phyloP scores from a whole-genome alignment of 2,329 filamentous ascomycete species.

The Xylariaceae sp. region DNA sequence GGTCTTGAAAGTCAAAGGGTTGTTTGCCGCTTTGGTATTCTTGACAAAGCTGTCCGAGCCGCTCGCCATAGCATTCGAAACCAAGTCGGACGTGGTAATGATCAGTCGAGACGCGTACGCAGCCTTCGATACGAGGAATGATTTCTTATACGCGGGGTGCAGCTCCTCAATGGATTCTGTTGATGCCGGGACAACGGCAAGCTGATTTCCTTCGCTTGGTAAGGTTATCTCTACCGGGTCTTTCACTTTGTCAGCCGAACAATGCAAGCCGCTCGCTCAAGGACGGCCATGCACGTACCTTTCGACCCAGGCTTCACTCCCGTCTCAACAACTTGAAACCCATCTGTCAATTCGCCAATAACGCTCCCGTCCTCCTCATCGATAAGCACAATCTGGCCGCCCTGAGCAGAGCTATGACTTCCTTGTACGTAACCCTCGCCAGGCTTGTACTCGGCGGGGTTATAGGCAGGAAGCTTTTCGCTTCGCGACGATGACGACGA shows the following conservation, averaged over 20 bases:
- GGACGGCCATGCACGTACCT: conserved; percentile 53
- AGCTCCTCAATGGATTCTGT: conserved; percentile 72
- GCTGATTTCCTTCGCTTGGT: conserved; percentile 63
- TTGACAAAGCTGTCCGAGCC: conserved; percentile 79
- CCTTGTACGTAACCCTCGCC: conserved; percentile 74
- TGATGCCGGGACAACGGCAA: conserved; percentile 63
- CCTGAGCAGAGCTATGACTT: conserved; percentile 54
- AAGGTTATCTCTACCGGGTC: conserved; percentile 80
- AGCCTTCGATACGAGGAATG: conserved; percentile 80
- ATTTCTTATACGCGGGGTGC: conserved; percentile 90
- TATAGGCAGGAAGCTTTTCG: conserved; percentile 63
- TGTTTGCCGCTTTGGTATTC: conserved; percentile 72
- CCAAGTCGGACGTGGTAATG: conserved; percentile 78
- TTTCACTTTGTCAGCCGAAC: conserved; percentile 30
- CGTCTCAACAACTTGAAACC: conserved; percentile 77
- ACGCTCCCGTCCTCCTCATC: conserved; percentile 97
- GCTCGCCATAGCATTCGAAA: conserved; percentile 73
- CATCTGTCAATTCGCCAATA: conserved; percentile 84
- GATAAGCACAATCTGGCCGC: conserved; percentile 83
- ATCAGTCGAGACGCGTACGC: conserved; percentile 86
- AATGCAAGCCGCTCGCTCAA: background rate
- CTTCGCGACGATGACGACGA: conserved; percentile 26
- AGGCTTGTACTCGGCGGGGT: conserved; percentile 75
- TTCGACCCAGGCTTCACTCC: conserved; percentile 84
- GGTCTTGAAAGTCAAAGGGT: conserved; percentile 85